phyloP scores from a whole-genome alignment of 176 grass and related monocot genomes.

The Otatea glauca region DNA sequence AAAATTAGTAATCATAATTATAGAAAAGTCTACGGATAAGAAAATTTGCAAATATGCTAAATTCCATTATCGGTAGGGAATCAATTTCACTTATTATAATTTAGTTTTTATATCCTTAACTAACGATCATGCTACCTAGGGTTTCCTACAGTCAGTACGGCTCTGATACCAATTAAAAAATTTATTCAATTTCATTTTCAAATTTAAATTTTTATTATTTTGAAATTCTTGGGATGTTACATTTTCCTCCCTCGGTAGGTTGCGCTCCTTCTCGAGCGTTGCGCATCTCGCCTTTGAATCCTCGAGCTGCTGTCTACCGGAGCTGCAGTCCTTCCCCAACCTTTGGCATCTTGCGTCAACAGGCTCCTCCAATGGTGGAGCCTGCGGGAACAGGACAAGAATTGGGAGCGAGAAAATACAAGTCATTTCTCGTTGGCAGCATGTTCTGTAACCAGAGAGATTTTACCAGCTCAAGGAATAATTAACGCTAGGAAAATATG shows the following conservation, averaged over 20 bases:
- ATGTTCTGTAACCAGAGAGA: not conserved
- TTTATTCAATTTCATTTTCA: too few relatives aligned
- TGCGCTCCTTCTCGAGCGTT: conserved; percentile 54
- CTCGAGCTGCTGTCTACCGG: conserved; percentile 54
- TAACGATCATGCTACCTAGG: too few relatives aligned
- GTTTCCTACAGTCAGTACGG: too few relatives aligned
- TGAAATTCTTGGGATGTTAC: too few relatives aligned
- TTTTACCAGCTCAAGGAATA: not conserved
- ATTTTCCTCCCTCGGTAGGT: conserved; percentile 46
- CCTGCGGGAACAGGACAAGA: conserved; percentile 39
- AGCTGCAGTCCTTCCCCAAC: conserved; percentile 54
- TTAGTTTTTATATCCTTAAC: too few relatives aligned
- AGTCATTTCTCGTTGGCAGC: not conserved
- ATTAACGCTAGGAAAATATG: not conserved
- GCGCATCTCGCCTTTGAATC: conserved; percentile 48
- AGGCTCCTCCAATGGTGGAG: conserved; percentile 41
- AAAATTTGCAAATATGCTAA: too few relatives aligned
- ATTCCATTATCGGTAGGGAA: too few relatives aligned
- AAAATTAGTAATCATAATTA: too few relatives aligned
- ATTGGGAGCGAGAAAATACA: not conserved
- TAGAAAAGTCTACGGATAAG: too few relatives aligned
- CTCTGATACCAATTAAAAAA: too few relatives aligned
- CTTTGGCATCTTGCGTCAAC: conserved; percentile 35
- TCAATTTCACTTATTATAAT: too few relatives aligned
- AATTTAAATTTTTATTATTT: too few relatives aligned